A percentile compares a stretch with the other conserved stretches of the same genome.
phyloP scores from a whole-genome alignment of 1,284 basidiomycete species.

The Heliocybe sulcata region DNA sequence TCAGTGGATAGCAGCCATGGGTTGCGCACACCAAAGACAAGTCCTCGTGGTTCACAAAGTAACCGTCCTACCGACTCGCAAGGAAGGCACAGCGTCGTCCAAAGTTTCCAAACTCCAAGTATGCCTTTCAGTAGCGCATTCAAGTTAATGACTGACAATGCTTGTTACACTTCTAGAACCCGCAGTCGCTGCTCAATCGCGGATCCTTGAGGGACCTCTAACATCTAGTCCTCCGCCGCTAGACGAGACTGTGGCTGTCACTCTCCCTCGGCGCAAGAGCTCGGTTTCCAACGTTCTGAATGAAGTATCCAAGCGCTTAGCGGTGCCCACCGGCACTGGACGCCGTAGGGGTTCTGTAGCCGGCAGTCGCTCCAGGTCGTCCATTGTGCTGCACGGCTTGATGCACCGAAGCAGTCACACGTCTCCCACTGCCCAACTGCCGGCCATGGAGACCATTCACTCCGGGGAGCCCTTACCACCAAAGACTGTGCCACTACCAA shows the following conservation, averaged over 20 bases:
- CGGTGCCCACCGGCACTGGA: neutral
- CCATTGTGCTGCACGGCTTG: neutral
- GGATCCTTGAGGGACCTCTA: neutral
- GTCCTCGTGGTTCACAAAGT: neutral
- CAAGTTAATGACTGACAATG: neutral
- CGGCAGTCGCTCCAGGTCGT: neutral
- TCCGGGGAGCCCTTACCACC: neutral
- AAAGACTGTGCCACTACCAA: neutral
- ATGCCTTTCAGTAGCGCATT: neutral
- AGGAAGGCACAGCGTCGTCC: neutral
- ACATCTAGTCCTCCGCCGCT: neutral
- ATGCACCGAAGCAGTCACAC: neutral
- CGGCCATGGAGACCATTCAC: neutral
- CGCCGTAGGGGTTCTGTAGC: neutral
- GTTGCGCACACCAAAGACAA: neutral
- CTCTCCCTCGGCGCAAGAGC: neutral
- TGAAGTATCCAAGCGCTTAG: neutral
- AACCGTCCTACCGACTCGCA: neutral
- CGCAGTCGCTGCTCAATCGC: neutral
- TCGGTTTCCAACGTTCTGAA: conserved; percentile 5
- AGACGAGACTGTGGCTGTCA: neutral
- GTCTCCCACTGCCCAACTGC: neutral
- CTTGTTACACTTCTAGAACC: neutral
- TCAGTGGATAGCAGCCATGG: neutral
- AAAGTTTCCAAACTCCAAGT: neutral